Evolutionary conservation across 2,329 filamentous ascomycete genomes (phyloP), one percentile per base, ranked within the genome.

Genomic region (Drechslerella stenobrocha): DNA sequence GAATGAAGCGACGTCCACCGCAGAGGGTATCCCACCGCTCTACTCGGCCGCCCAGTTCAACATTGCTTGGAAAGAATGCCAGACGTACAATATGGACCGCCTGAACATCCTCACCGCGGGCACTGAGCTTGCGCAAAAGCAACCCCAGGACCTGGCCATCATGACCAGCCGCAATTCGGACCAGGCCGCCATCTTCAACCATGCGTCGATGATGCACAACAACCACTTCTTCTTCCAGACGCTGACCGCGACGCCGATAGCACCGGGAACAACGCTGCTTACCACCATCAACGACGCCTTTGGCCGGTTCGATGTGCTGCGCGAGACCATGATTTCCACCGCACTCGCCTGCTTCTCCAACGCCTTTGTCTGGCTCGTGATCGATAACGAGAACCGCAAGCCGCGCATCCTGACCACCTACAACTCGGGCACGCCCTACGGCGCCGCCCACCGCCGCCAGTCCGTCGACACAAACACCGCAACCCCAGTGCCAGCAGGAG

Each of bases 141-240:
- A 81, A 51, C 77, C 84, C 69, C 85, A 88, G 77, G 80, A 84
- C 46, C 85, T 96, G 74, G 78, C 88, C 74, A 81, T 92, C 74
- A 81, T 84, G 74, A 87, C 87, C 64, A 88, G 92, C 66, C 89
- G 90, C 77, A 84, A 93, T 74, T 87, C 92, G 44, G 81, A 81
- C 72, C 81, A 83, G 70, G 93, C 93, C 40, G 81, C 86, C 73
- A 80, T 87, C 76, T 98, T 98, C 85, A 98, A 97, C 83, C 84
- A 95, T 77, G 93, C 93, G 77, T 95, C 89, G 73, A 95, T 95
- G 88, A 89, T 90, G 58, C 87, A 89, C 82, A 97, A 97, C 83
- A 96, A 85, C 76, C 80, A 85, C 75, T 87, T 90, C 80, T 92
- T 90, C 83, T 91, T 92, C 82, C 76, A 83, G 72, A 78, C 81